A percentile compares a stretch with the other conserved stretches of the same genome.
Conservation (phyloP, 495 filamentous ascomycete genomes). For the Talaromyces proteolyticus region DNA sequence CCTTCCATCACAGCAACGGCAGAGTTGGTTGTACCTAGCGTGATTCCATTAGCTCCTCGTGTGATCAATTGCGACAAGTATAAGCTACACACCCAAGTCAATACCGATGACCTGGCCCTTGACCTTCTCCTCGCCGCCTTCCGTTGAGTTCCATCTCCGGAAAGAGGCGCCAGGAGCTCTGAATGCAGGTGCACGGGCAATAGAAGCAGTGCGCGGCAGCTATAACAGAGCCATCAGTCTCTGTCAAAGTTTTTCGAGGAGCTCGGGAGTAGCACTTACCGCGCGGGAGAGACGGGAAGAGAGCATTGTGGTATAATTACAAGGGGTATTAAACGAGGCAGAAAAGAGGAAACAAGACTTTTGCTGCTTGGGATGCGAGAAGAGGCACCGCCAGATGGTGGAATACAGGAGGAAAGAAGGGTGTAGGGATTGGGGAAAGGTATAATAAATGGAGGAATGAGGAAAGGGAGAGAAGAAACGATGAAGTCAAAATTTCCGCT, state of each 20-base stretch:
- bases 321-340: conserved; percentile 9
- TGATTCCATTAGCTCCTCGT: conserved; percentile 7
- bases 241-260: conserved; percentile 8
- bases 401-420: conserved; percentile 16
- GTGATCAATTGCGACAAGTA: conserved; percentile 7
- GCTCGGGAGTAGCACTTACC: conserved; percentile 52
- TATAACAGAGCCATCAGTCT: conserved; percentile 15
- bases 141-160: conserved; percentile 77
- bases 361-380: conserved; percentile 1
- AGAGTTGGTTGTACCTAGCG: conserved; percentile 89
- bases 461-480: conserved; percentile 22
- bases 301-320: conserved; percentile 43
- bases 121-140: conserved; percentile 77
- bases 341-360: conserved; percentile 2
- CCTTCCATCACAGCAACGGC: conserved; percentile 98
- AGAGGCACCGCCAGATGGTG: conserved; percentile 15
- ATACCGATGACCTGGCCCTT: conserved; percentile 97
- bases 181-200: conserved; percentile 47
- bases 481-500: conserved; percentile 19
- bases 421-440: conserved; percentile 23
- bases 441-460: conserved; percentile 22
- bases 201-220: conserved; percentile 37
- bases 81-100: conserved; percentile 89
- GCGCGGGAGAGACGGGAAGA: conserved; percentile 52
- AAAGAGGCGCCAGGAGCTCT: conserved; percentile 53